Percentiles rank a stretch among this genome's conserved stretches.
These are phyloP conservation scores for Schizochytrium sp. DNA, from an alignment of 108 stramenopile genomes.

Conservation along the genomic window DNA sequence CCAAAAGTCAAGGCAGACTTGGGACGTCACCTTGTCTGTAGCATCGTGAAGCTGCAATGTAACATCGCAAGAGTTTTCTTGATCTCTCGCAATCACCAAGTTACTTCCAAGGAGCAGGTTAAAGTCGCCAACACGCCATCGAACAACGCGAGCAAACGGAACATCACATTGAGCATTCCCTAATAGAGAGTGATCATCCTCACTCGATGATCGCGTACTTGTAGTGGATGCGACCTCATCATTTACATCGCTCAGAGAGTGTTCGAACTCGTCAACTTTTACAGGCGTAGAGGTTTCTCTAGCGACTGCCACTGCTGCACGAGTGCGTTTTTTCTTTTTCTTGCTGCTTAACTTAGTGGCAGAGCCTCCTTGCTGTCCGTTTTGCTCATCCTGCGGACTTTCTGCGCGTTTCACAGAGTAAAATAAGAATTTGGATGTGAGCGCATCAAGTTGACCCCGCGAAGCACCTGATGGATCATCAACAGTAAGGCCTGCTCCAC, in stretches of 20 bases:
- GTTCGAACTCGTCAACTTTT: background rate
- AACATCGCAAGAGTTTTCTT: background rate
- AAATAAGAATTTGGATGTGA: slow-evolving; percentile 51
- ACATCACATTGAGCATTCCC: background rate
- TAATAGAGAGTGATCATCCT: too few species aligned
- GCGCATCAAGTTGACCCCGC: background rate
- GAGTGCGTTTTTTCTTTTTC: background rate
- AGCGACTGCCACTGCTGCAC: slow-evolving; percentile 30
- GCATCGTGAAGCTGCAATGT: slow-evolving; percentile 29
- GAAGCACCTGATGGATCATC: background rate
- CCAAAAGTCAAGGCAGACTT: slow-evolving; percentile 48
- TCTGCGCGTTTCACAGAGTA: background rate
- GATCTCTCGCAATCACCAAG: slow-evolving; percentile 9
- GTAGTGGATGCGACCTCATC: background rate
- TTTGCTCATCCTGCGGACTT: background rate
- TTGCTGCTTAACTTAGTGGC: background rate
- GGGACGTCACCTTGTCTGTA: background rate
- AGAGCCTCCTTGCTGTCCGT: background rate
- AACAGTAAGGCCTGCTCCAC: background rate
- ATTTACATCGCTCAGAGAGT: background rate
- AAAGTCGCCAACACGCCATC: slow-evolving; percentile 40
- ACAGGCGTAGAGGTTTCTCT: slow-evolving; percentile 4
- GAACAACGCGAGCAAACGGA: background rate
- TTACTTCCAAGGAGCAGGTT: slow-evolving; percentile 39
- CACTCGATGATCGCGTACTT: too few species aligned